Conservation (phyloP, 2,329 filamentous ascomycete genomes). For the Pseudogymnoascus sp. region DNA sequence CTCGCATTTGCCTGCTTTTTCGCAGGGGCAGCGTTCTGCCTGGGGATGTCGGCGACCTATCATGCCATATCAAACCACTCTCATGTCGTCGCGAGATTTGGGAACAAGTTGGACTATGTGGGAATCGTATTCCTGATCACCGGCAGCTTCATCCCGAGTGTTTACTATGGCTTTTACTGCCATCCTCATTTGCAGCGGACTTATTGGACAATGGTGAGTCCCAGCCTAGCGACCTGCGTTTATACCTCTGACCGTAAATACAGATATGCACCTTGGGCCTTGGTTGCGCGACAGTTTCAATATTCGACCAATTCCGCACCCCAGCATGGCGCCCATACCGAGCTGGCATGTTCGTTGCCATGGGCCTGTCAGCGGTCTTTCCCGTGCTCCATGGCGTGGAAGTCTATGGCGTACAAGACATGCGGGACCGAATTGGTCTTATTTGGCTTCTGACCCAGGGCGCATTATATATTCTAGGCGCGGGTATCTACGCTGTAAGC, state of each 20-base stretch:
- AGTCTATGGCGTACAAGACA: constrained; percentile 56
- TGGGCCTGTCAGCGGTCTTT: constrained; percentile 76
- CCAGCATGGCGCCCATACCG: constrained; percentile 78
- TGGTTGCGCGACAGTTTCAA: constrained; percentile 69
- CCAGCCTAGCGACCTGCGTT: not conserved
- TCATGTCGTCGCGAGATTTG: constrained; percentile 65
- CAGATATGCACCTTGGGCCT: constrained; percentile 71
- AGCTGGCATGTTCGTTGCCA: constrained; percentile 78
- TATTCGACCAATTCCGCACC: constrained; percentile 75
- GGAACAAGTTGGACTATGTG: constrained; percentile 90
- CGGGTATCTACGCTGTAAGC: constrained; percentile 73
- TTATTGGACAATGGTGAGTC: constrained; percentile 68
- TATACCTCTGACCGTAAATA: not conserved
- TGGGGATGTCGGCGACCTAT: constrained; percentile 77
- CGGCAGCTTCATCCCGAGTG: constrained; percentile 78
- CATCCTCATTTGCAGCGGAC: constrained; percentile 53
- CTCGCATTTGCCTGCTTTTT: constrained; percentile 73
- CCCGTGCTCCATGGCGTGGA: constrained; percentile 71
- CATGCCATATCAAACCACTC: constrained; percentile 85
- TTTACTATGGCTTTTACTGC: constrained; percentile 82
- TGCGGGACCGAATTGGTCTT: constrained; percentile 69
- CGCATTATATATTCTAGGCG: constrained; percentile 75
- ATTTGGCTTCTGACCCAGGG: constrained; percentile 76
- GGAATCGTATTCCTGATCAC: constrained; percentile 90
- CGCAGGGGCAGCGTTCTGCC: constrained; percentile 59